These are phyloP conservation scores for Amanita polypyramis DNA, from an alignment of 768 basidiomycete genomes.

Conservation along the genomic window DNA sequence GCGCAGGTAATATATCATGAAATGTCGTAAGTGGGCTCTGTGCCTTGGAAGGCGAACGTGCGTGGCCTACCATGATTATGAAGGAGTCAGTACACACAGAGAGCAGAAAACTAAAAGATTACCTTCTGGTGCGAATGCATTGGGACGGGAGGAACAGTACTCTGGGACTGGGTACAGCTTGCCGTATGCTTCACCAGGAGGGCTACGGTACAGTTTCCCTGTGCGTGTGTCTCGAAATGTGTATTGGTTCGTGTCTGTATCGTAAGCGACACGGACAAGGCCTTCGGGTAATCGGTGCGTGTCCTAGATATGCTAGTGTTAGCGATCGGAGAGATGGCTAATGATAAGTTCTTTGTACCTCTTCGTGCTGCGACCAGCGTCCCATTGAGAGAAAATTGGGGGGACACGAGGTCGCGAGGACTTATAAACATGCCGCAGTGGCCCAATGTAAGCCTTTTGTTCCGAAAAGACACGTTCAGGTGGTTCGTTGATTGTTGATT, in stretches of 20 bases:
- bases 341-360: slow-evolving; percentile 20
- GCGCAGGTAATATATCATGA: slow-evolving; percentile 34
- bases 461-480: too few species aligned
- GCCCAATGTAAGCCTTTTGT: too few species aligned
- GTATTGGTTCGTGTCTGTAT: slow-evolving; percentile 41
- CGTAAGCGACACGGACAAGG: slow-evolving; percentile 40
- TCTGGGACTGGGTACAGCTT: slow-evolving; percentile 24
- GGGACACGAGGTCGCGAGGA: neutral
- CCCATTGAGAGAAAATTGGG: neutral
- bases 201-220: slow-evolving; percentile 33
- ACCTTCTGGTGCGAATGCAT: slow-evolving; percentile 15
- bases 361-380: slow-evolving; percentile 20
- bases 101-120: neutral
- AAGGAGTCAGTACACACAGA: neutral
- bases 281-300: slow-evolving; percentile 31
- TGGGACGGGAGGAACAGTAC: slow-evolving; percentile 11
- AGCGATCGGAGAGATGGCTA: neutral
- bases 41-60: slow-evolving; percentile 6
- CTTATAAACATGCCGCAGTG: neutral
- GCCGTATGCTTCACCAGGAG: slow-evolving; percentile 36
- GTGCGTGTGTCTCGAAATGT: slow-evolving; percentile 32
- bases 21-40: slow-evolving; percentile 26
- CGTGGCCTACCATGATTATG: neutral
- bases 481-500: too few species aligned
- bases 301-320: slow-evolving; percentile 20